These are phyloP conservation scores for Baorangia bicolor DNA, from an alignment of 768 basidiomycete species.

Conservation along the genomic window DNA sequence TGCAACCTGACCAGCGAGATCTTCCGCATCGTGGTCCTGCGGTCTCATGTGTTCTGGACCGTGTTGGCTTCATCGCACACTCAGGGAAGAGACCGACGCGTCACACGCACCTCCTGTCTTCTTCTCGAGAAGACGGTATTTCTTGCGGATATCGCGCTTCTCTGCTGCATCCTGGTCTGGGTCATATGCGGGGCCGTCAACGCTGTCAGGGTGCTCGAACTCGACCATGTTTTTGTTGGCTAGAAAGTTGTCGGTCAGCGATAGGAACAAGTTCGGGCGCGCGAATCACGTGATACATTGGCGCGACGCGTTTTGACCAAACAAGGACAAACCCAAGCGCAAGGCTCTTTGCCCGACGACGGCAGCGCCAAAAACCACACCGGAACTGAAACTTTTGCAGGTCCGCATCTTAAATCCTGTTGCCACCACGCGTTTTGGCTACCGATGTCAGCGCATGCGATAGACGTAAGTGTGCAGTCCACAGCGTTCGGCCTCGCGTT, in stretches of 20 bases:
- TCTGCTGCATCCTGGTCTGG: slow-evolving; percentile 84
- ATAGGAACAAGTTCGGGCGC: neutral
- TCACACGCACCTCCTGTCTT: slow-evolving; percentile 56
- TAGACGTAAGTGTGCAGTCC: slow-evolving; percentile 30
- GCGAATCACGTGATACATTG: slow-evolving; percentile 17
- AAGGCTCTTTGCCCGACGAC: neutral
- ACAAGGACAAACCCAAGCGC: slow-evolving; percentile 18
- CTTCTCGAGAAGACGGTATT: slow-evolving; percentile 67
- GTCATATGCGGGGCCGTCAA: slow-evolving; percentile 56
- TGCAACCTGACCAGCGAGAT: slow-evolving; percentile 54
- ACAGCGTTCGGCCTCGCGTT: neutral
- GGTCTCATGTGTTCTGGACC: slow-evolving; percentile 46
- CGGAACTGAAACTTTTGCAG: neutral
- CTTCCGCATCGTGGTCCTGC: slow-evolving; percentile 54
- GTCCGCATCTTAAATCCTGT: neutral
- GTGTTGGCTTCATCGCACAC: neutral
- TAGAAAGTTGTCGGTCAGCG: neutral
- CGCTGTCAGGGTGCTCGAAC: slow-evolving; percentile 4
- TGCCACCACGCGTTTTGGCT: neutral
- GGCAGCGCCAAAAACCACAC: neutral
- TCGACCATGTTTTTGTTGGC: slow-evolving; percentile 19
- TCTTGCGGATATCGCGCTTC: slow-evolving; percentile 68
- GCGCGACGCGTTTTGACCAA: slow-evolving; percentile 26
- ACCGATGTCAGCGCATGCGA: slow-evolving; percentile 27
- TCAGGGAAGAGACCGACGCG: neutral